Percentiles rank a stretch among this genome's conserved stretches.
Evolutionary conservation across 768 basidiomycete genomes (phyloP).

Genomic region (Hypholoma sublateritium): DNA sequence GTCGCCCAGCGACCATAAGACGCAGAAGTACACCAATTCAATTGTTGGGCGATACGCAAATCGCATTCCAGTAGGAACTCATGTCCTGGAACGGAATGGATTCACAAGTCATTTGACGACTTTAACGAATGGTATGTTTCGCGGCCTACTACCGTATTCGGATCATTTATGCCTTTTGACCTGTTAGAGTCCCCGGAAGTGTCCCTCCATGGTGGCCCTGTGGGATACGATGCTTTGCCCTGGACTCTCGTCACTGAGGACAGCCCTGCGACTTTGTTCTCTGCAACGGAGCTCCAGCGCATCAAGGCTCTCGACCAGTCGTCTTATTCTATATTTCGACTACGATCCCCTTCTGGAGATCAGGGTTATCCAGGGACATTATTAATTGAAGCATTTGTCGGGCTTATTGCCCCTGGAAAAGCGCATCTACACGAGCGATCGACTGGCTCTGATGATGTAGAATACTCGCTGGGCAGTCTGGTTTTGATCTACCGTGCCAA

Average conservation of each 20-base stretch:
- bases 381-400: slow-evolving; percentile 56
- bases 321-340: slow-evolving; percentile 52
- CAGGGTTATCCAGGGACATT: slow-evolving; percentile 71
- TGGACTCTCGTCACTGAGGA: slow-evolving; percentile 49
- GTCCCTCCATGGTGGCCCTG: slow-evolving; percentile 71
- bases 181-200: slow-evolving; percentile 48
- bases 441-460: slow-evolving; percentile 25
- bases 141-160: neutral
- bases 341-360: slow-evolving; percentile 62
- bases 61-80: slow-evolving; percentile 62
- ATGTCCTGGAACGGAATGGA: slow-evolving; percentile 53
- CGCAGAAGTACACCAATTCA: slow-evolving; percentile 70
- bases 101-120: slow-evolving; percentile 47
- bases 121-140: slow-evolving; percentile 37
- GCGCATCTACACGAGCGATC: slow-evolving; percentile 6
- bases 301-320: slow-evolving; percentile 31
- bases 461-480: slow-evolving; percentile 61
- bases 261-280: slow-evolving; percentile 51
- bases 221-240: slow-evolving; percentile 57
- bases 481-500: slow-evolving; percentile 70
- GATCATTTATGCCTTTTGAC: neutral
- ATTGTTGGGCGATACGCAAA: slow-evolving; percentile 75
- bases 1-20: slow-evolving; percentile 53
- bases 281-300: slow-evolving; percentile 47
- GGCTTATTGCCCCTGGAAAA: slow-evolving; percentile 38